A percentile compares a stretch with the other conserved stretches of the same genome.
These are phyloP conservation scores for Grosmannia huntii DNA, from an alignment of 2,329 filamentous ascomycete genomes.

Conservation along the genomic window DNA sequence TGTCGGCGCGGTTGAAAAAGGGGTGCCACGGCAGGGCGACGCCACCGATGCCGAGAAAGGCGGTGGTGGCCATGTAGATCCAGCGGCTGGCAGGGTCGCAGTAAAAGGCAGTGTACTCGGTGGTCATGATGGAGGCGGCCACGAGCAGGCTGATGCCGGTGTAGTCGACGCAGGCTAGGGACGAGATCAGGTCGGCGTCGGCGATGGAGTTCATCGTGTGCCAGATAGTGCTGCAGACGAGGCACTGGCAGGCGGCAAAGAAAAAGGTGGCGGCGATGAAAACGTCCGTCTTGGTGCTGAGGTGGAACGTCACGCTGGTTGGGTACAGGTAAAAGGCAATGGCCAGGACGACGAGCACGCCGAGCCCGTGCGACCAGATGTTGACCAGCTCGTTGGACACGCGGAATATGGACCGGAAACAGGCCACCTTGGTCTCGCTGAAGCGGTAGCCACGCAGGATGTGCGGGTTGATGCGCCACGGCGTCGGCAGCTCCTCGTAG, in stretches of 20 bases:
- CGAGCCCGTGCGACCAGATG: constrained; percentile 92
- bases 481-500: constrained; percentile 81
- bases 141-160: constrained; percentile 93
- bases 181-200: constrained; percentile 76
- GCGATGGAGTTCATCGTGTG: constrained; percentile 98
- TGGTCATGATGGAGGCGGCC: constrained; percentile 92
- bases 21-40: constrained; percentile 95
- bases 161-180: constrained; percentile 96
- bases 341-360: constrained; percentile 73
- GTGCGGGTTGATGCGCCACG: constrained; percentile 92
- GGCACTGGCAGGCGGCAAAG: constrained; percentile 86
- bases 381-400: constrained; percentile 92
- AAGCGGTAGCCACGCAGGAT: constrained; percentile 90
- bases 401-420: constrained; percentile 68
- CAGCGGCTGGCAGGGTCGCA: constrained; percentile 83
- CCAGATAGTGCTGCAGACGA: constrained; percentile 93
- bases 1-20: constrained; percentile 80
- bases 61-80: constrained; percentile 73
- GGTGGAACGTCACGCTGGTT: constrained; percentile 68
- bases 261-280: constrained; percentile 91
- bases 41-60: constrained; percentile 68
- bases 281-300: constrained; percentile 78
- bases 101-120: constrained; percentile 97
- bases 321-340: constrained; percentile 97
- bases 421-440: constrained; percentile 80